Base-by-base conservation (phyloP, 2,329 filamentous ascomycete species). In the Leptographium lundbergii region DNA sequence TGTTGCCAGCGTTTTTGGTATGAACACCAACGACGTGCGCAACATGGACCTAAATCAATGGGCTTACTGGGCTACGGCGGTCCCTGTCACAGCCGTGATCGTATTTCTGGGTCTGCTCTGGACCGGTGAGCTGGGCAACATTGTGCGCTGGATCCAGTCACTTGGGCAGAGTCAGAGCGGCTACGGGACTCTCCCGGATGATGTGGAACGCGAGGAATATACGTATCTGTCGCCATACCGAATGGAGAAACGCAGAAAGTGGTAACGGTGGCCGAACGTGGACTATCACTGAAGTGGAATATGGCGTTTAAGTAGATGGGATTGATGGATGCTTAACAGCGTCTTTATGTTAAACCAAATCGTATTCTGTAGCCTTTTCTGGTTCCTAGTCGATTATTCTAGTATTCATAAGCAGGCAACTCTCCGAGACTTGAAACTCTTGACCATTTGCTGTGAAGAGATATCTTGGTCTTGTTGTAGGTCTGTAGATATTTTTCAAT, bases 1-100 rank as follows among this genome's bases (percentile, higher is more conserved):
- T 32, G 70, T 79, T 3, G 73, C 75, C 13, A 75, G 73, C 64
- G 73, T 79, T 59, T 77, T 81, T 62, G 77, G 78, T 58, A 80
- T 81, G 76, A 80, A 81, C 65, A 77, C 76, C 4, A 68, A 67
- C 55, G 78, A 80, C 63, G 69, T 80, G 5, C 72, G 77, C 29
- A 73, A 80, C 62, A 77, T 78, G 72, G 68, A 74, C n/a, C 66
- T 67, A 10, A 69, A 69, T 4, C 76, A 80, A 66, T 77, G 75
- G 73, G 64, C 74, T 3, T 81, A 77, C 66, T 81, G 78, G 78
- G 72, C 69, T 2, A 70, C 73, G 0, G 75, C 77, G 2, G 59
- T 80, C 13, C 76, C 76, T 0, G 68, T 79, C 3, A 79, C 77
- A 0, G 56, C 73, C 0, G 59, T 70, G 3, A 70, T 77, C 29